phyloP scores from a whole-genome alignment of 768 basidiomycete genomes.

The Trametes coccinea region DNA sequence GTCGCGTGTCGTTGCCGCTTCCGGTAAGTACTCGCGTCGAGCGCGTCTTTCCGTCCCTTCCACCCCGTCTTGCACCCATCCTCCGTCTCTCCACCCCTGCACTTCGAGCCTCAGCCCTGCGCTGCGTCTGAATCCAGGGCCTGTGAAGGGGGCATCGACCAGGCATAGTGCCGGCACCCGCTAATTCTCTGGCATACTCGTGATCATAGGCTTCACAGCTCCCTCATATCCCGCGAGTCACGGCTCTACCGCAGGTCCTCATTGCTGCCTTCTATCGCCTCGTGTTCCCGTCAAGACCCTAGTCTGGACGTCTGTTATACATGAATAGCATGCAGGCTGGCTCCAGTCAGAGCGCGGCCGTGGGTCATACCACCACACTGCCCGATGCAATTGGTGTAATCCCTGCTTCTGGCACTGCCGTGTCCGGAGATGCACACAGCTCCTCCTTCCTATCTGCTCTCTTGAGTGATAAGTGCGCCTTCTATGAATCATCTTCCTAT shows the following conservation, averaged over 20 bases:
- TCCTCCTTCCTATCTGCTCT: constrained; percentile 23
- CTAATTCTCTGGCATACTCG: too few relatives aligned
- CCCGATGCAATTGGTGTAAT: neutral
- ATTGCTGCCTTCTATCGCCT: neutral
- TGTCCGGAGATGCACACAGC: neutral
- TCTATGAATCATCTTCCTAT: neutral
- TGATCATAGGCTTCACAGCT: neutral
- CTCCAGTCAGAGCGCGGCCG: neutral
- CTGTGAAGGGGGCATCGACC: too few relatives aligned
- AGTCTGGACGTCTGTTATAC: neutral
- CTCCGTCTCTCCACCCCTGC: too few relatives aligned
- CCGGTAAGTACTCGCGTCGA: too few relatives aligned
- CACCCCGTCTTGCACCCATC: too few relatives aligned
- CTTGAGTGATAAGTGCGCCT: constrained; percentile 31
- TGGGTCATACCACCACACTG: neutral
- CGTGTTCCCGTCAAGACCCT: neutral
- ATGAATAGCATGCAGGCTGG: neutral
- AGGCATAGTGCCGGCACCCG: too few relatives aligned
- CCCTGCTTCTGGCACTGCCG: neutral
- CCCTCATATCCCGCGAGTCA: neutral
- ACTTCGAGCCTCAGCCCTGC: too few relatives aligned
- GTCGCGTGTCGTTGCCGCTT: neutral
- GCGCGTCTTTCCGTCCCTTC: too few relatives aligned
- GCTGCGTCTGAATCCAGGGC: too few relatives aligned
- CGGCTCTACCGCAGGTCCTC: neutral